Base-by-base conservation (phyloP, 2,329 filamentous ascomycete species). In the Neurospora sp. region DNA sequence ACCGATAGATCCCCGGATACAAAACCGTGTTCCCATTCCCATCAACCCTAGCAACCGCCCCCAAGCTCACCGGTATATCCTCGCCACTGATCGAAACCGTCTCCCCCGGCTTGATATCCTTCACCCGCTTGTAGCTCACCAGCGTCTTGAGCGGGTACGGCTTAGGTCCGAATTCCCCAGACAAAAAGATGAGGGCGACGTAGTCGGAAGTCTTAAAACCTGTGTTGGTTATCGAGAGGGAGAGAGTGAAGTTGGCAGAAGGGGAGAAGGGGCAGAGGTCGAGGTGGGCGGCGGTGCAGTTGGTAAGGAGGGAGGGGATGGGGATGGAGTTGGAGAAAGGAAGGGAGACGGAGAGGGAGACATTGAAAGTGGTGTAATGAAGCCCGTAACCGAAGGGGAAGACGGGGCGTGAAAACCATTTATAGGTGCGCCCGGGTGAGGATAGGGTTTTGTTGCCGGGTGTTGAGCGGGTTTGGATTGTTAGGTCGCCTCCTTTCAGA, bases 301-400 rank as follows among this genome's bases (percentile, higher is more conserved):
- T 1, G 19, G 11, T 28, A 3, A 68, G 8, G 10, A 70, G 66
- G 4, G 40, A 37, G 11, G 39, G 8, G 4, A 67, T 65, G 8
- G 41, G 3, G n/a, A 68, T 23, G 8, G 37, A 46, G 19, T 23
- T 38, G 3, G 57, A 40, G 1, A 36, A 2, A 2, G 33, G 28
- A 8, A 67, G 28, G 33, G 71, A 69, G 2, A 72, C 36, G 70
- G 72, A 37, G 74, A 70, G 19, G 17, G 74, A 72, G 5, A 77
- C 76, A 8, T 75, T 73, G 73, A 89, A 88, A 37, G 77, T 84
- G 6, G 86, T 89, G 77, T 89, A 89, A 75, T 88, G 86, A 70
- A 88, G 74, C 0, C 87, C 87, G 71, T 81, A 81, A 0, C 86
- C 87, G 69, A 88, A 89, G 0, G 82, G 82, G 67, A 84, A 81